Evolutionary conservation across 2,329 filamentous ascomycete genomes (phyloP), one percentile per base, ranked within the genome.

Genomic region (Colletotrichum theobromicola): DNA sequence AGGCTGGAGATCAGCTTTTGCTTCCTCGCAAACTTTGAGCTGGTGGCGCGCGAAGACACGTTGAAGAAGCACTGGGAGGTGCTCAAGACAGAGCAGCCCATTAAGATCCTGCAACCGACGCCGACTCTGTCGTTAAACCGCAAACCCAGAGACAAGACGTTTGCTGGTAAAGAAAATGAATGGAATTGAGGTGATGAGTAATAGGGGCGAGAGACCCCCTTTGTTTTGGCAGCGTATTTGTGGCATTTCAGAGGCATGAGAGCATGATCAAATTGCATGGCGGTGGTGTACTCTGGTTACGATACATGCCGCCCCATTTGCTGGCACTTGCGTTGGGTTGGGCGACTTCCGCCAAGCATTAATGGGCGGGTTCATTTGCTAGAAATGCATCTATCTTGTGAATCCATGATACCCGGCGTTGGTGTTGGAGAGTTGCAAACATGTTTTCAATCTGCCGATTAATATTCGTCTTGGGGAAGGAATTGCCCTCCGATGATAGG

Each of bases 1-100:
- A 90, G 94, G 74, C 86, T 98, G 55, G 97, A 98, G 86, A 94
- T 98, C 75, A 95, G 94, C 79, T 96, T 96, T 81, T 96, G 94
- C 84, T 96, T 95, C 82, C 85, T 98, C 73, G 92, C 93, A n/a
- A 93, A 95, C 66, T 98, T 98, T 81, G 94, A 96, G 79, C 87
- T 98, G 50, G 92, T 95, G 5, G 89, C 86, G 6, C 79, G 79
- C 7, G 82, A 84, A 60, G 80, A 81, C 57, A 70, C 76, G 24
- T 70, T 85, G 68, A 76, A 79, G 37, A 75, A 77, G 53, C 85
- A 86, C 70, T 85, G 82, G 77, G 77, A 81, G 61, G 75, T 79
- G 16, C 73, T 86, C 50, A 79, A 79, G 26, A 78, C 80, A 9
- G 81, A 82, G 7, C 73, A 68, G 12, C 69, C 72, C 2, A 65